Evolutionary conservation across 768 basidiomycete genomes (phyloP).

Genomic region (Boletellus emodensis): DNA sequence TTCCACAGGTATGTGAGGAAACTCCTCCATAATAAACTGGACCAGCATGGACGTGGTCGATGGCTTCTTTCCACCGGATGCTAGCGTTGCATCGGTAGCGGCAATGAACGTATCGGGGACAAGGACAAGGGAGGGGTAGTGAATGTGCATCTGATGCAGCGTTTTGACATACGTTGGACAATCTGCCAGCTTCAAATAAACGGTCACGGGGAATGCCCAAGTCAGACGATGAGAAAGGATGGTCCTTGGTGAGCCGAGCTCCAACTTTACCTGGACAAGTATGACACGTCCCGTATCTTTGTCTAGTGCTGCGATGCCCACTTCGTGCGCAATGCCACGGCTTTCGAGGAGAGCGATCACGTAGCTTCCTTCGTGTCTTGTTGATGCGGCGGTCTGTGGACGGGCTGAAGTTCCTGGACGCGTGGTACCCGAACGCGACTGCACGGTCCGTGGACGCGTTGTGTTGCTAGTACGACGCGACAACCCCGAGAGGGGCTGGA

Average conservation of each 20-base stretch:
- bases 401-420: conserved; percentile 38
- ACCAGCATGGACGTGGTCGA: conserved; percentile 59
- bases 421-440: conserved; percentile 49
- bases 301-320: conserved; percentile 86
- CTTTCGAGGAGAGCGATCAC: conserved; percentile 73
- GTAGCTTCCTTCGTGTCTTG: conserved; percentile 55
- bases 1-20: conserved; percentile 62
- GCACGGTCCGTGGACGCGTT: conserved; percentile 50
- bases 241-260: neutral
- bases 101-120: conserved; percentile 81
- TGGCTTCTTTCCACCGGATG: conserved; percentile 42
- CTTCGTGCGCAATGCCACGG: conserved; percentile 73
- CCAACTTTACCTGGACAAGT: conserved; percentile 64
- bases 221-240: neutral
- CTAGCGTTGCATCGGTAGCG: conserved; percentile 45
- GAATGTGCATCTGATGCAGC: conserved; percentile 78
- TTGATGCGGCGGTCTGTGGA: conserved; percentile 63
- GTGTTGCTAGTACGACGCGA: conserved; percentile 11
- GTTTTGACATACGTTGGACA: conserved; percentile 88
- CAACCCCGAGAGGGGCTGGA: conserved; percentile 12
- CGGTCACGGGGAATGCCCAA: neutral
- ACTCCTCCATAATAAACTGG: conserved; percentile 69
- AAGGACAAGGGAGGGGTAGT: conserved; percentile 65
- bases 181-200: conserved; percentile 61
- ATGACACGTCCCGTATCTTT: conserved; percentile 70